Conservation (phyloP, 2,329 filamentous ascomycete species). For the Trichoderma asperellum region DNA sequence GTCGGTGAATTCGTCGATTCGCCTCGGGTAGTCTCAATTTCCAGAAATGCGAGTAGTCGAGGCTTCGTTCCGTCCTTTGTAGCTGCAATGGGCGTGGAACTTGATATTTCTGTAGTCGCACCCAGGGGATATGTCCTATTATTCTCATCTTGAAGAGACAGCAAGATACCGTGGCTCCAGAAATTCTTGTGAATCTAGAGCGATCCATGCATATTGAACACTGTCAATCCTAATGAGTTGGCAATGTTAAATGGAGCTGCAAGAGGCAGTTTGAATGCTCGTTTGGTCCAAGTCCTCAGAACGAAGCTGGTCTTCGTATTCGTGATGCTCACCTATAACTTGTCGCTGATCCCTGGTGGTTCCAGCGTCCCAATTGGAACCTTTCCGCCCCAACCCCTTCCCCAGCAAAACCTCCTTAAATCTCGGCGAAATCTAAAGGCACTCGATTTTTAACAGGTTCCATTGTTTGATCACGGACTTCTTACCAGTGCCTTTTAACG, state of each 20-base stretch:
- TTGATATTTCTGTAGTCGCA: neutral
- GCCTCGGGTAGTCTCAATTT: neutral
- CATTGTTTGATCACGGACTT: neutral
- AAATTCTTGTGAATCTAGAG: neutral
- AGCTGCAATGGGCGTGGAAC: neutral
- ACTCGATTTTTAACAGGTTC: neutral
- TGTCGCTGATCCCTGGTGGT: neutral
- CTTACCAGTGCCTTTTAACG: neutral
- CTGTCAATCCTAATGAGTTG: neutral
- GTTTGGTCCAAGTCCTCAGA: neutral
- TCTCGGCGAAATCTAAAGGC: neutral
- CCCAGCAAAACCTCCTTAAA: neutral
- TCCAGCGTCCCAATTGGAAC: neutral
- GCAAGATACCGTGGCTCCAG: neutral
- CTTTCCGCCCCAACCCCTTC: neutral
- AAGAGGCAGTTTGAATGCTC: neutral
- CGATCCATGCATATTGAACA: neutral
- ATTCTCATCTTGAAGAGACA: neutral
- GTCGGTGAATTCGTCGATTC: neutral
- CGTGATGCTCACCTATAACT: neutral
- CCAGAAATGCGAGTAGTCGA: neutral
- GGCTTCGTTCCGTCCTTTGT: neutral
- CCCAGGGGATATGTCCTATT: neutral
- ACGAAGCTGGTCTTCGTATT: neutral
- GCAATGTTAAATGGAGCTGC: neutral